A percentile compares a stretch with the other conserved stretches of the same genome.
phyloP scores from a whole-genome alignment of 1,139 yeast genomes.

The Waltiozyma solani region DNA sequence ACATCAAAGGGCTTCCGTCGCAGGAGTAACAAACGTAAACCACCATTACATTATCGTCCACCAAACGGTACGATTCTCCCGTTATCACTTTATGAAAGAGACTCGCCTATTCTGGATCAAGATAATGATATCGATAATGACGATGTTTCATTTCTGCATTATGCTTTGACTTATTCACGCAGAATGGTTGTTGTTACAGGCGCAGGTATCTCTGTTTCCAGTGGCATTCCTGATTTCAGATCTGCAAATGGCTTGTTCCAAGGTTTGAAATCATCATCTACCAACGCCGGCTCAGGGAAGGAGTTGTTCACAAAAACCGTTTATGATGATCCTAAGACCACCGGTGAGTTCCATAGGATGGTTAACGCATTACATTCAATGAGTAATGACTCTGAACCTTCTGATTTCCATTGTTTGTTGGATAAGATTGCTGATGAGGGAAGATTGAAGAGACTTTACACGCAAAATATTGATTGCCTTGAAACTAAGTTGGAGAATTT shows the following conservation, averaged over 20 bases:
- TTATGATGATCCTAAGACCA: slow-evolving; percentile 54
- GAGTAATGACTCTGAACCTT: slow-evolving; percentile 52
- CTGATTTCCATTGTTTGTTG: slow-evolving; percentile 62
- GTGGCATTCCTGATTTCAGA: slow-evolving; percentile 87
- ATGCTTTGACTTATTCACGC: slow-evolving; percentile 37
- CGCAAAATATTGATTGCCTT: slow-evolving; percentile 54
- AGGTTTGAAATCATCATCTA: slow-evolving; percentile 36
- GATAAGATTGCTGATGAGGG: slow-evolving; percentile 49
- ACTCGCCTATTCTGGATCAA: slow-evolving; percentile 20
- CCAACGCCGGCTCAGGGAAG: slow-evolving; percentile 51
- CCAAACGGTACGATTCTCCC: slow-evolving; percentile 30
- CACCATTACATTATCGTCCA: slow-evolving; percentile 32
- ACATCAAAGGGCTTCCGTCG: no score
- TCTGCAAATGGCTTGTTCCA: slow-evolving; percentile 71
- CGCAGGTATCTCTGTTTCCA: slow-evolving; percentile 84
- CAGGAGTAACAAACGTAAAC: slow-evolving; percentile 23
- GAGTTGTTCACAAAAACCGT: slow-evolving; percentile 74
- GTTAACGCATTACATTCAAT: slow-evolving; percentile 52
- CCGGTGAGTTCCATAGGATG: slow-evolving; percentile 62
- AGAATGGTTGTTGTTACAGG: slow-evolving; percentile 58
- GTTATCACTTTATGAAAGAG: slow-evolving; percentile 21
- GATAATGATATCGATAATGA: slow-evolving; percentile 22
- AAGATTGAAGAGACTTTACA: slow-evolving; percentile 61
- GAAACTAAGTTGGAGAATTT: slow-evolving; percentile 33
- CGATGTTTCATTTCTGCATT: slow-evolving; percentile 31